These are phyloP conservation scores for Rhodotorula paludigena DNA, from an alignment of 768 basidiomycete species.

Conservation along the genomic window DNA sequence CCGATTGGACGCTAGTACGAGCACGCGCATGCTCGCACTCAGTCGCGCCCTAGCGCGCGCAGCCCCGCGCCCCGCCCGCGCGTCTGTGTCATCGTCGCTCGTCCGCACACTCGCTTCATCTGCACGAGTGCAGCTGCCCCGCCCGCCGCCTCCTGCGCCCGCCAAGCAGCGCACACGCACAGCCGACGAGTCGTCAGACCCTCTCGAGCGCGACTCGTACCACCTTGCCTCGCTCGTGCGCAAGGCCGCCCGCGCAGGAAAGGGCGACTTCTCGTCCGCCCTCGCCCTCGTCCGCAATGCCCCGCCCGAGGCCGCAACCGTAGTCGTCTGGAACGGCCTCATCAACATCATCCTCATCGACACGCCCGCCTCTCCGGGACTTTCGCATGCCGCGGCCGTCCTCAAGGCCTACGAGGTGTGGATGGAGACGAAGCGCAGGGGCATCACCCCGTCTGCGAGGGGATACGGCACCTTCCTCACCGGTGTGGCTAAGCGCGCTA, in stretches of 20 bases:
- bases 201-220: background rate
- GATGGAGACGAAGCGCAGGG: constrained; percentile 38
- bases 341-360: constrained; percentile 19
- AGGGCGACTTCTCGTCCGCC: constrained; percentile 1
- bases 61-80: too few relatives aligned
- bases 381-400: background rate
- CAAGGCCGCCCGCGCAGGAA: background rate
- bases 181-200: background rate
- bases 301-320: constrained; percentile 9
- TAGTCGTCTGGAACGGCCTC: constrained; percentile 36
- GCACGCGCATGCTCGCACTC: too few relatives aligned
- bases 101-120: background rate
- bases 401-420: constrained; percentile 25
- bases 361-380: background rate
- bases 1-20: too few relatives aligned
- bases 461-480: constrained; percentile 31
- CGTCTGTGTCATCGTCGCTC: background rate
- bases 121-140: too few relatives aligned
- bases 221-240: background rate
- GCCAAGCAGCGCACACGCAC: background rate
- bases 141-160: background rate
- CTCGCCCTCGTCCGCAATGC: constrained; percentile 14
- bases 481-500: constrained; percentile 15
- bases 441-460: constrained; percentile 18
- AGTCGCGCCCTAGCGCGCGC: too few relatives aligned